phyloP scores from a whole-genome alignment of 805 yeast genomes.

The Brettanomyces custersianus region DNA sequence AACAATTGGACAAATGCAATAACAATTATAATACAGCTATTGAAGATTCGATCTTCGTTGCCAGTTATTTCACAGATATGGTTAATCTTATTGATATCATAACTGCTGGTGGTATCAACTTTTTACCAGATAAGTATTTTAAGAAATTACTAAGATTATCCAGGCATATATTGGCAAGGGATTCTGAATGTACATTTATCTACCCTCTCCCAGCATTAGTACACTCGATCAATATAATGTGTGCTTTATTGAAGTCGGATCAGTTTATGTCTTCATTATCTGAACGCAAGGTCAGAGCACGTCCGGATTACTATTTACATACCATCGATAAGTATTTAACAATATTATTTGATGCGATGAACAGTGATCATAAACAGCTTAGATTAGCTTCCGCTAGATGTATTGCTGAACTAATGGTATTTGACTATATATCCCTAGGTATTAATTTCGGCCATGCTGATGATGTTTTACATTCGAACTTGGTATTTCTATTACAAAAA shows the following conservation, averaged over 20 bases:
- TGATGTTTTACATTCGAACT: conserved; percentile 16
- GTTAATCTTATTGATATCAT: conserved; percentile 22
- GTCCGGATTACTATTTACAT: conserved; percentile 15
- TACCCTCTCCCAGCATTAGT: conserved; percentile 24
- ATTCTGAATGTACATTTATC: conserved; percentile 11
- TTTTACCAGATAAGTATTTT: conserved; percentile 23
- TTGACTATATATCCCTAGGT: conserved; percentile 23
- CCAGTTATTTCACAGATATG: conserved; percentile 25
- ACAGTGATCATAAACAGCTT: conserved; percentile 21
- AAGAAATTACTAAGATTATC: conserved; percentile 22
- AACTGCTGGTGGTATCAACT: conserved; percentile 19
- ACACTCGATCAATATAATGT: conserved; percentile 20
- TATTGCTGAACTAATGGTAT: conserved; percentile 24
- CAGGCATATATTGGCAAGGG: conserved; percentile 16
- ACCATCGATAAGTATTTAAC: conserved; percentile 12
- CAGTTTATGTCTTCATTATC: conserved; percentile 17
- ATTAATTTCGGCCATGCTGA: conserved; percentile 17
- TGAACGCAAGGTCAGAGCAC: conserved; percentile 15
- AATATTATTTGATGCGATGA: conserved; percentile 16
- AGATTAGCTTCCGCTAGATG: conserved; percentile 23
- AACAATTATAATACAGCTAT: conserved; percentile 26
- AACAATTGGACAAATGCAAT: conserved; percentile 24
- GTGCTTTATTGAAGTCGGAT: conserved; percentile 24
- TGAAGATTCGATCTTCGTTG: conserved; percentile 22
- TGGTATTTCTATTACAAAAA: conserved; percentile 7